These are phyloP conservation scores for Castanea sativa DNA, from an alignment of 306 rosid species.

Conservation along the genomic window DNA sequence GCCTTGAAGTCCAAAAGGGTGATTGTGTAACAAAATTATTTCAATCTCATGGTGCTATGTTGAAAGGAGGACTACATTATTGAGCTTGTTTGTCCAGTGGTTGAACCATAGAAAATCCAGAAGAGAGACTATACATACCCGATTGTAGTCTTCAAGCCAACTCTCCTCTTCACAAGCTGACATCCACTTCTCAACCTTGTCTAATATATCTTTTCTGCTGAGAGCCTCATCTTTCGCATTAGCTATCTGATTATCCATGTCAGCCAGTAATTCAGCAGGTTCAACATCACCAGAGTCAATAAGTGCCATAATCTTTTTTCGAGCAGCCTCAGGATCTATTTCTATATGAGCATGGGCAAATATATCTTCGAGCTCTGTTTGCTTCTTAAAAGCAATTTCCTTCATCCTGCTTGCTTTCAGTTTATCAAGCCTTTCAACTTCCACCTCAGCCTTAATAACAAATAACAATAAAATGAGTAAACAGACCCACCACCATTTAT, in stretches of 20 bases:
- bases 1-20: background rate
- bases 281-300: conserved; percentile 85
- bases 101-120: background rate
- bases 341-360: conserved; percentile 82
- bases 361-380: conserved; percentile 88
- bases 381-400: conserved; percentile 98
- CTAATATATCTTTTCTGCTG: conserved; percentile 96
- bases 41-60: background rate
- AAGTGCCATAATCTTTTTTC: conserved; percentile 78
- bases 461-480: conserved; percentile 17
- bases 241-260: conserved; percentile 92
- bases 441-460: conserved; percentile 82
- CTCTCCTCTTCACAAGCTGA: conserved; percentile 99
- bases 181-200: conserved; percentile 99
- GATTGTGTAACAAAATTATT: background rate
- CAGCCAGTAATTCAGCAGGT: conserved; percentile 84
- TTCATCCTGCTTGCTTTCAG: conserved; percentile 97
- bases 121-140: conserved; percentile 50
- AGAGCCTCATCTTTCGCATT: conserved; percentile 91
- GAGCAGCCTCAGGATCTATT: conserved; percentile 84
- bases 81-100: background rate
- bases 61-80: background rate
- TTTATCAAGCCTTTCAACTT: conserved; percentile 97
- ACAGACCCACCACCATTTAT: conserved; percentile 1
- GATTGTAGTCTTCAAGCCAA: conserved; percentile 99